Evolutionary conservation across 1,284 basidiomycete species (phyloP).

Genomic region (Trametes polyzona): DNA sequence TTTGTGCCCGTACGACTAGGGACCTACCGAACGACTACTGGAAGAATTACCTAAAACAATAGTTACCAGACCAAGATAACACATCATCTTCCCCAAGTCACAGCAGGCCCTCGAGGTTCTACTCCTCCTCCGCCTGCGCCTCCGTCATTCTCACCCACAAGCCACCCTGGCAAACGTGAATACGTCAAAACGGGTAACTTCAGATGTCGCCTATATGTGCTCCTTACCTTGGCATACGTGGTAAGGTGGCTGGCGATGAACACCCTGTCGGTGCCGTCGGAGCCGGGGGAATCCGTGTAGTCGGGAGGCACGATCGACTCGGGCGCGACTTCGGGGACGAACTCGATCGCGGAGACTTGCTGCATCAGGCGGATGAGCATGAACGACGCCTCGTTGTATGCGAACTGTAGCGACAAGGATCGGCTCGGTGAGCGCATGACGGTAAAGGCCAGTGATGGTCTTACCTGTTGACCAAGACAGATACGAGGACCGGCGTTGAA

Average conservation of each 20-base stretch:
- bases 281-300: constrained; percentile 25
- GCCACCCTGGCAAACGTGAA: constrained; percentile 21
- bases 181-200: background rate
- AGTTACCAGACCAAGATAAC: background rate
- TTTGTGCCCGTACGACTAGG: too few relatives aligned
- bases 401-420: constrained; percentile 47
- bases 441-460: background rate
- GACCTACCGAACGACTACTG: too few relatives aligned
- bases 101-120: background rate
- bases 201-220: background rate
- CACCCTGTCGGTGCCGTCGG: constrained; percentile 53
- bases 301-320: constrained; percentile 33
- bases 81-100: background rate
- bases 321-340: constrained; percentile 43
- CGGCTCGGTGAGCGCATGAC: background rate
- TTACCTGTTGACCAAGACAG: constrained; percentile 50
- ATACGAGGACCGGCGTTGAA: constrained; percentile 55
- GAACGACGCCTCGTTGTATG: constrained; percentile 72
- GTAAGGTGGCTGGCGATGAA: constrained; percentile 59
- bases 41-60: too few relatives aligned
- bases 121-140: constrained; percentile 7
- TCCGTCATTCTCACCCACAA: constrained; percentile 30
- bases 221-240: constrained; percentile 51
- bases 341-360: constrained; percentile 49
- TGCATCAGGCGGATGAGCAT: constrained; percentile 69